These are phyloP conservation scores for Beauveria asiatica DNA, from an alignment of 2,329 filamentous ascomycete genomes.

Conservation along the genomic window DNA sequence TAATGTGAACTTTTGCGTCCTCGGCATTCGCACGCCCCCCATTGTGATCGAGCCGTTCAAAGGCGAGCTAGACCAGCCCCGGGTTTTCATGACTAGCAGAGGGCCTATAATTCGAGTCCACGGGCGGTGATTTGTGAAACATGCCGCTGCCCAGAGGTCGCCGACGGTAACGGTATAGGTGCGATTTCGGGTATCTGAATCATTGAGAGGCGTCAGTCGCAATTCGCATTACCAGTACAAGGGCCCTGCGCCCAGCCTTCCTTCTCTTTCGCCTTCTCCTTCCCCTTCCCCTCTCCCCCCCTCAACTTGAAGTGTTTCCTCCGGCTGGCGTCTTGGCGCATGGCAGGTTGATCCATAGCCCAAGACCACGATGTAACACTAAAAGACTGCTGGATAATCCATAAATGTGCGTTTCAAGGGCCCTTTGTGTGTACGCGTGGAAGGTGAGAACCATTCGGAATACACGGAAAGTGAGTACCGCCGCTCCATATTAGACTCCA, in stretches of 20 bases:
- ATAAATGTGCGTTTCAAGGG: neutral
- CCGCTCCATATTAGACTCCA: neutral
- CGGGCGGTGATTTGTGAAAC: too few species aligned
- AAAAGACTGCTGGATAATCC: neutral
- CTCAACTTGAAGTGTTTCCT: neutral
- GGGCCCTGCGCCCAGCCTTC: too few species aligned
- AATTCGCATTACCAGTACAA: too few species aligned
- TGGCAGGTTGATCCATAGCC: neutral
- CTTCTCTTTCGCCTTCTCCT: too few species aligned
- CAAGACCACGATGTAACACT: neutral
- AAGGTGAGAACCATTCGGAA: neutral
- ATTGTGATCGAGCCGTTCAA: too few species aligned
- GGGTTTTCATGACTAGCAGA: too few species aligned
- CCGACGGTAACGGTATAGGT: too few species aligned
- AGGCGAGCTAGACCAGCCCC: too few species aligned
- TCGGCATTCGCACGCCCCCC: neutral
- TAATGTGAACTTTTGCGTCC: slow-evolving; percentile 1
- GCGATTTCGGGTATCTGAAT: too few species aligned
- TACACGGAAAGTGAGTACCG: neutral
- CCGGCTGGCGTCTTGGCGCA: neutral
- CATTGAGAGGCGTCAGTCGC: too few species aligned
- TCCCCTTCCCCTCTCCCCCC: neutral
- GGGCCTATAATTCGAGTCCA: too few species aligned
- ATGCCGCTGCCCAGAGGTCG: too few species aligned
- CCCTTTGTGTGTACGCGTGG: neutral